Conservation (phyloP, 140 eudicot species). For the Flaveria floridana region DNA sequence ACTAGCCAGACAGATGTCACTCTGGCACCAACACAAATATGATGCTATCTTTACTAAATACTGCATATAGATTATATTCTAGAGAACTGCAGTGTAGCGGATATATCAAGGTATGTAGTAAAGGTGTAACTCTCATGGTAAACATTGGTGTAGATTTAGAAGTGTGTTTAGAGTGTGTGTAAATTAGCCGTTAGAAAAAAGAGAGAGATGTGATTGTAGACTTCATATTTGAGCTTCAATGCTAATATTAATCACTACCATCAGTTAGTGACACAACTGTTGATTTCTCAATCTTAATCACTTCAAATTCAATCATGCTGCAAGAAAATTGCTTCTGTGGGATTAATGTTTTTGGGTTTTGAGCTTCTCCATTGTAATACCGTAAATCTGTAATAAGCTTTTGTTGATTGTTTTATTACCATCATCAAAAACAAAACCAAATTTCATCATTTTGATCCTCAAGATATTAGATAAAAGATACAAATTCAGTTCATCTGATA, state of each 20-base stretch:
- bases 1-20: no score
- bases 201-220: not conserved
- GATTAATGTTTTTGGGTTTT: conserved; percentile 5
- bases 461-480: not conserved
- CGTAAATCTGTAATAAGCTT: not conserved
- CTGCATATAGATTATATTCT: not conserved
- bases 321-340: not conserved
- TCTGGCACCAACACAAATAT: not conserved
- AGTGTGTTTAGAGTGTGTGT: no score
- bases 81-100: no score
- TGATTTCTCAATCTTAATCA: not conserved
- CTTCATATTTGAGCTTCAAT: not conserved
- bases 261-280: not conserved
- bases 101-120: no score
- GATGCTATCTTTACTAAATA: not conserved
- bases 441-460: conserved; percentile 15
- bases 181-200: no score
- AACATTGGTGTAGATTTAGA: no score
- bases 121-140: no score
- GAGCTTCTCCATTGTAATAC: not conserved
- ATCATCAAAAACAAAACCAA: conserved; percentile 3
- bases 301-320: conserved; percentile 6
- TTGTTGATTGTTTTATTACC: not conserved
- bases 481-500: not conserved
- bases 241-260: not conserved